These are phyloP conservation scores for Populus tomentosa DNA, from an alignment of 441 rosid genomes.

Conservation along the genomic window DNA sequence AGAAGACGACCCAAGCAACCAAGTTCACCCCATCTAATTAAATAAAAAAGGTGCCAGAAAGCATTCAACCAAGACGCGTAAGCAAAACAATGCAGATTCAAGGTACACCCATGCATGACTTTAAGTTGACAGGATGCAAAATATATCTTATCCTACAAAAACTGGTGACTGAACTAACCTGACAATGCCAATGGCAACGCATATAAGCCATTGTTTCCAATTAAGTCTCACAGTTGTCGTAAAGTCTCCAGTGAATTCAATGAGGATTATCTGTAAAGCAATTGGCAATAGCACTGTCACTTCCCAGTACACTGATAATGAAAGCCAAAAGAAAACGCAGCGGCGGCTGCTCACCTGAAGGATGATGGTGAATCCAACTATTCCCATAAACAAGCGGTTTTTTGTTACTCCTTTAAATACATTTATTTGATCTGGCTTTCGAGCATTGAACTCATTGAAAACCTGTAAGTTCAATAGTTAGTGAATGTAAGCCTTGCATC, in stretches of 20 bases:
- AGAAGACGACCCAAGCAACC: not conserved
- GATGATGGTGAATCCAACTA: constrained; percentile 58
- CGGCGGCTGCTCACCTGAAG: constrained; percentile 53
- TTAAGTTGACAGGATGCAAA: not conserved
- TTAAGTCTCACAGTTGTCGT: constrained; percentile 59
- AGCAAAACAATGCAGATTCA: not conserved
- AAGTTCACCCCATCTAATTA: not conserved
- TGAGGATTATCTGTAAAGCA: constrained; percentile 59
- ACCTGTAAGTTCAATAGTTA: constrained; percentile 42
- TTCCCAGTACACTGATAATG: not conserved
- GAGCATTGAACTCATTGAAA: constrained; percentile 93
- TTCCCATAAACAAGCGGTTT: constrained; percentile 69
- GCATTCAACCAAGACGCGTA: not conserved
- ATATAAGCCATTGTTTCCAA: constrained; percentile 80
- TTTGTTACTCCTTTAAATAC: constrained; percentile 72
- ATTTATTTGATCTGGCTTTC: constrained; percentile 89
- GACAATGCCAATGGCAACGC: constrained; percentile 55
- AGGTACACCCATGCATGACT: not conserved
- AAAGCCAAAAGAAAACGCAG: not conserved
- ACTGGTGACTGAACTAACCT: constrained; percentile 46
- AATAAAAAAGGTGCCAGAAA: not conserved
- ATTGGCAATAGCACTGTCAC: constrained; percentile 2
- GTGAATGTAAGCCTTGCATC: not conserved
- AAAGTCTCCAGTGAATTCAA: constrained; percentile 85
- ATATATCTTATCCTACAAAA: not conserved